Evolutionary conservation across 441 rosid genomes (phyloP).

Genomic region (Pelargonium australe): DNA sequence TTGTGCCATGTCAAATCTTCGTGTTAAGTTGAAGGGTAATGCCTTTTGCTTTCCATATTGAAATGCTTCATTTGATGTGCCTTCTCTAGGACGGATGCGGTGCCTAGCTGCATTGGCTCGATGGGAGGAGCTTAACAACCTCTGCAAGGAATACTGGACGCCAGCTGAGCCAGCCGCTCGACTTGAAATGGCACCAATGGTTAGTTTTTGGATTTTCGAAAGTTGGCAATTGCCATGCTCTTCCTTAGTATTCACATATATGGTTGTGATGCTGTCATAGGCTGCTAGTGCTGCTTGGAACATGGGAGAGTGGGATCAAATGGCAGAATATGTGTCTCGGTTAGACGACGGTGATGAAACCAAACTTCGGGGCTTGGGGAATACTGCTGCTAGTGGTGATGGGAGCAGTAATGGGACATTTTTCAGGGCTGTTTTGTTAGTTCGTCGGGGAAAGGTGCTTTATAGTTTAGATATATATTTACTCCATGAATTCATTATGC

Average conservation of each 20-base stretch:
- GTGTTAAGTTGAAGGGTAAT: background rate
- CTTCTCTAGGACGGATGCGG: conserved; percentile 79
- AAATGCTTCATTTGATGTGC: conserved; percentile 20
- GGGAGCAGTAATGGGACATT: conserved; percentile 98
- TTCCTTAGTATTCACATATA: conserved; percentile 24
- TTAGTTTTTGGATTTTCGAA: conserved; percentile 33
- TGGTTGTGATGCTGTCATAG: conserved; percentile 34
- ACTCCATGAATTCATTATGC: background rate
- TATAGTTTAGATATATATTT: background rate
- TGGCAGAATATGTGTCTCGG: conserved; percentile 95
- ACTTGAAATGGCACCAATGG: conserved; percentile 99
- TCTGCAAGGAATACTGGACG: conserved; percentile 97
- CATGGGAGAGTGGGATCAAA: conserved; percentile 99
- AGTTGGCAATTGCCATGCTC: conserved; percentile 11
- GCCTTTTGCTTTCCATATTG: background rate
- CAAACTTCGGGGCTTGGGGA: conserved; percentile 81
- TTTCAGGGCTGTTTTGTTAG: conserved; percentile 91
- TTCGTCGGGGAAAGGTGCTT: conserved; percentile 76
- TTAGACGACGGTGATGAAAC: conserved; percentile 99
- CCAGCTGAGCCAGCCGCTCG: conserved; percentile 98
- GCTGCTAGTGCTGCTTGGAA: conserved; percentile 99
- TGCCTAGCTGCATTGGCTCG: conserved; percentile 99
- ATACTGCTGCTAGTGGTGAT: conserved; percentile 86
- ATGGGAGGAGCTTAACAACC: conserved; percentile 96
- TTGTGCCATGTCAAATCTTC: background rate